phyloP scores from a whole-genome alignment of 495 filamentous ascomycete species.

The Tuber brumale region DNA sequence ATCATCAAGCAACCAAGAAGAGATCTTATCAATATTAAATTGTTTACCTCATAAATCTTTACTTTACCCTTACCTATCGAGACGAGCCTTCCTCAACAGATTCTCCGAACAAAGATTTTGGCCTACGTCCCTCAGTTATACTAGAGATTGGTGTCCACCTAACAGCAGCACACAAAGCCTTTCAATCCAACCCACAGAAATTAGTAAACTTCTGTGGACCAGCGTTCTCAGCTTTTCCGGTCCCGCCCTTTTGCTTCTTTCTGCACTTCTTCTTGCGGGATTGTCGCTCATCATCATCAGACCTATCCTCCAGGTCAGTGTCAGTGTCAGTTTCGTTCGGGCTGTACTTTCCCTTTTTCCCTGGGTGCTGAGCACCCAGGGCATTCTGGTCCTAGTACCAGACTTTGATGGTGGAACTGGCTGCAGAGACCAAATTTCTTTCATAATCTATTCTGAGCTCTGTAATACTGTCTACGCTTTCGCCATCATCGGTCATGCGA shows the following conservation, averaged over 20 bases:
- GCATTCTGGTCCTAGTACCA: constrained; percentile 24
- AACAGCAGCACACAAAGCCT: not conserved
- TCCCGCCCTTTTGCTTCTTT: constrained; percentile 37
- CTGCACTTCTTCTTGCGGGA: constrained; percentile 25
- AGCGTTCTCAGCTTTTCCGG: constrained; percentile 33
- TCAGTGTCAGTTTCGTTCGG: constrained; percentile 16
- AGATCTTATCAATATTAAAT: no score
- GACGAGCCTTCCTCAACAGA: no score
- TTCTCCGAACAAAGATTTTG: no score
- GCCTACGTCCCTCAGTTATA: no score
- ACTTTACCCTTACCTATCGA: no score
- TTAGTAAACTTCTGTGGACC: constrained; percentile 25
- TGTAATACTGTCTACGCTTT: constrained; percentile 29
- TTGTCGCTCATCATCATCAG: constrained; percentile 25
- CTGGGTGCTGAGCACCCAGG: not conserved
- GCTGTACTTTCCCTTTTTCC: constrained; percentile 16
- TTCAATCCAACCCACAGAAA: constrained; percentile 33
- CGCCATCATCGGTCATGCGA: not conserved
- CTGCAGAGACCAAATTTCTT: constrained; percentile 29
- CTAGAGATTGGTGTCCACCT: no score
- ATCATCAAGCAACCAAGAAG: no score
- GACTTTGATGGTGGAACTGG: constrained; percentile 30
- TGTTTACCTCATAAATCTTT: no score
- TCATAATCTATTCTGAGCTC: constrained; percentile 37
- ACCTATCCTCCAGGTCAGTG: constrained; percentile 15